These are phyloP conservation scores for Penicillium hesseltinei DNA, from an alignment of 2,329 filamentous ascomycete genomes.

Conservation along the genomic window DNA sequence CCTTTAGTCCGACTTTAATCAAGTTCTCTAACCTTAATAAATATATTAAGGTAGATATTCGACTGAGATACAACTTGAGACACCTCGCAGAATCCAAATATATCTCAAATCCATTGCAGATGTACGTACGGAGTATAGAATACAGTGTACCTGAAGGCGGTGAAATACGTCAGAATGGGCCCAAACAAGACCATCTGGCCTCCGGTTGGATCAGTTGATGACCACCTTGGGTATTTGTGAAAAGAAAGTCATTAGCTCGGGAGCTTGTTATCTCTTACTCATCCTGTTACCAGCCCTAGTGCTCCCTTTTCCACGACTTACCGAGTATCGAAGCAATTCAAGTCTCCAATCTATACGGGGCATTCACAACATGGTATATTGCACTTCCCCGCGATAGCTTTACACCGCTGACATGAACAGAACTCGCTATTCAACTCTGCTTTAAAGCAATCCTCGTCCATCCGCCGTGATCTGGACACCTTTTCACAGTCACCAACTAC, in stretches of 20 bases:
- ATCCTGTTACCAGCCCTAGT: background rate
- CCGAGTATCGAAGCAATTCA: background rate
- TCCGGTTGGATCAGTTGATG: conserved; percentile 9
- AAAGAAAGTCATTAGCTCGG: background rate
- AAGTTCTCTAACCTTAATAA: no score
- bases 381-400: background rate
- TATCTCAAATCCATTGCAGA: background rate
- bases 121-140: background rate
- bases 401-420: conserved; percentile 43
- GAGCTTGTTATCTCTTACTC: background rate
- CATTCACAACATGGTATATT: conserved; percentile 12
- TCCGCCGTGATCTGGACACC: conserved; percentile 71
- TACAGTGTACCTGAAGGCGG: conserved; percentile 29
- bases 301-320: background rate
- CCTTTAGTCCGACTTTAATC: no score
- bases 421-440: conserved; percentile 84
- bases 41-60: no score
- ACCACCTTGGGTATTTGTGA: background rate
- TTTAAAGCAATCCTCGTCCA: conserved; percentile 76
- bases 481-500: conserved; percentile 61
- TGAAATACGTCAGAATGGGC: conserved; percentile 34
- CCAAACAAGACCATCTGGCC: conserved; percentile 36
- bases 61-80: background rate
- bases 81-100: background rate
- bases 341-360: conserved; percentile 8